Evolutionary conservation across 23 red algal genomes (phyloP), one percentile per base, ranked within the genome.

Genomic region (Gracilaria caudata): DNA sequence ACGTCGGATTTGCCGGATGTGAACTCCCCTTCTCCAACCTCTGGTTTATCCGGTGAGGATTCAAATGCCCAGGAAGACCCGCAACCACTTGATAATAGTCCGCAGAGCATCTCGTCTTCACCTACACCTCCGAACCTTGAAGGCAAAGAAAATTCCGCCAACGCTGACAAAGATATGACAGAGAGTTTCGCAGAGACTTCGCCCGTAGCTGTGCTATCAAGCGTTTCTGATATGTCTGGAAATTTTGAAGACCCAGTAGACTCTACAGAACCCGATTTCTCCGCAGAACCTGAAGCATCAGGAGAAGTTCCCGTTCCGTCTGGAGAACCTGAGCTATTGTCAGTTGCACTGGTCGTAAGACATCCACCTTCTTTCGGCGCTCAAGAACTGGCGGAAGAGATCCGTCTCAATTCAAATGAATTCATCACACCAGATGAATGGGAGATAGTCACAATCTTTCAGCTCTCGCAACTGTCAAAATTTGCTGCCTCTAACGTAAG

Each of bases 391-490:
- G 70, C 70, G 39, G 70, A 75, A 29, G 70, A 75, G 37, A 75
- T 75, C 29, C 70, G 70, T 13, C 12, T 75, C 3, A 75, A 75
- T 49, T 75, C 70, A 75, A 75, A 75, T 19, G 70, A 75, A 24
- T 75, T 75, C 19, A 38, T 75, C 37, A 29, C 40, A 8, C 70
- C 70, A 49, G 70, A 75, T 45, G 70, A 75, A 46, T 75, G 70
- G 70, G 70, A 75, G 47, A 75, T 75, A 46, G 40, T 49, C 70
- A 75, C 3, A 38, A 3, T 75, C 21, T 49, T 75, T 24, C 39
- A 46, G 43, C 24, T 75, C 21, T 75, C 70, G 47, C 37, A 75
- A 19, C 40, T 75, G 25, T 43, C 70, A 49, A 75, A 75, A 24
- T 75, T 49, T 49, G 19, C 43, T 16, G 2, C 37, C 0, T 7